Conservation (phyloP, 768 basidiomycete genomes). For the Boletus edulis region DNA sequence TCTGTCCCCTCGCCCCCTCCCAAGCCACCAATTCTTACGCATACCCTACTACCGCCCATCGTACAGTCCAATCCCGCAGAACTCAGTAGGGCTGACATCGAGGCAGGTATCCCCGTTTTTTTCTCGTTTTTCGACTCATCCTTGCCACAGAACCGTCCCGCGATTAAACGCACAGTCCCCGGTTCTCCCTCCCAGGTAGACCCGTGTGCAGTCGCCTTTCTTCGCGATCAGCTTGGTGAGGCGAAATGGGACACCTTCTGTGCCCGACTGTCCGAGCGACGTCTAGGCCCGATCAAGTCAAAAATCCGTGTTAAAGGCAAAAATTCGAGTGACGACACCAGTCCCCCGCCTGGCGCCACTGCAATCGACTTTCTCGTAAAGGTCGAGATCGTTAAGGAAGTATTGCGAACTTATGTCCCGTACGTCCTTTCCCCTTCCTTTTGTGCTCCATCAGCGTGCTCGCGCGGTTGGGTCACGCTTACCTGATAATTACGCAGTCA, state of each 20-base stretch:
- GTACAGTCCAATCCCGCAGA: constrained; percentile 34
- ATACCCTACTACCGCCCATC: constrained; percentile 33
- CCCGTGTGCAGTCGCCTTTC: constrained; percentile 44
- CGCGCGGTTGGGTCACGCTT: constrained; percentile 16
- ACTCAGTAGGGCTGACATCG: constrained; percentile 21
- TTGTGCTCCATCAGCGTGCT: constrained; percentile 4
- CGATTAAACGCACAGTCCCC: constrained; percentile 23
- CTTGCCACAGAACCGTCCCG: constrained; percentile 24
- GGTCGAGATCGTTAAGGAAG: constrained; percentile 51
- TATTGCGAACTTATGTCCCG: constrained; percentile 48
- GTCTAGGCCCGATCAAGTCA: constrained; percentile 39
- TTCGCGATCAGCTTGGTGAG: constrained; percentile 43
- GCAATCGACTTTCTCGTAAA: constrained; percentile 53
- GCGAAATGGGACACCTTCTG: constrained; percentile 46
- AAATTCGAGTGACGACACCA: constrained; percentile 26
- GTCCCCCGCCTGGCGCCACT: constrained; percentile 35
- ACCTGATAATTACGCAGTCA: constrained; percentile 37
- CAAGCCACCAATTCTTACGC: constrained; percentile 24
- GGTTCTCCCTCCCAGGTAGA: constrained; percentile 33
- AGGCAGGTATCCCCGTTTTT: constrained; percentile 12
- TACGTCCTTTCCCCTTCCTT: constrained; percentile 28
- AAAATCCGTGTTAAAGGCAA: constrained; percentile 34
- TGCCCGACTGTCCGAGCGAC: constrained; percentile 45
- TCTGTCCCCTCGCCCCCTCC: constrained; percentile 18
- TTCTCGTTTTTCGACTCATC: constrained; percentile 10